These are phyloP conservation scores for Fremontodendron californicum DNA, from an alignment of 345 rosid species.

Conservation along the genomic window DNA sequence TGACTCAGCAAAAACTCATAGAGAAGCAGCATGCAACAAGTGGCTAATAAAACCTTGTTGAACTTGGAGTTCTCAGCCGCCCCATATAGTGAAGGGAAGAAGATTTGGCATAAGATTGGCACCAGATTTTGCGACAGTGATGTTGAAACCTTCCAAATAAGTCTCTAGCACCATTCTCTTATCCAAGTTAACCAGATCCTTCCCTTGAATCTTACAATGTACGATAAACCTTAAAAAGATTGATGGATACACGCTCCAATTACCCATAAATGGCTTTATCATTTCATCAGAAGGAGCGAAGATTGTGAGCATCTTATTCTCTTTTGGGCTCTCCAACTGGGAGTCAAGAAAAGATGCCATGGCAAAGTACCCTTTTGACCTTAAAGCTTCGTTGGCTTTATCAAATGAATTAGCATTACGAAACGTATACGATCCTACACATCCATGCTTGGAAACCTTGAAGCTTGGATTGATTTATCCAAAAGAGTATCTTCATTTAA, in stretches of 20 bases:
- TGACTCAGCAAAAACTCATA: not conserved
- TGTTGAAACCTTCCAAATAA: conserved; percentile 11
- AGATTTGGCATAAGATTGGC: not conserved
- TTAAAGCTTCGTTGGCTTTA: conserved; percentile 16
- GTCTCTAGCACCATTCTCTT: conserved; percentile 16
- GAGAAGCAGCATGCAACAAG: not conserved
- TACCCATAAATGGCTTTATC: not conserved
- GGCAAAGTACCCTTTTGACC: conserved; percentile 18
- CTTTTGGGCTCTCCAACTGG: conserved; percentile 23
- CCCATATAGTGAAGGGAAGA: no score
- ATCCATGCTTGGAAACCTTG: not conserved
- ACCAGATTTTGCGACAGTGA: not conserved
- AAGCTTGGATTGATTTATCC: no score
- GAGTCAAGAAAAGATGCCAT: conserved; percentile 36
- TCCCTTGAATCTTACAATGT: conserved; percentile 26
- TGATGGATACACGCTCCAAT: conserved; percentile 7
- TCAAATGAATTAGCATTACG: conserved; percentile 4
- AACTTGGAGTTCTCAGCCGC: not conserved
- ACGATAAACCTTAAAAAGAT: conserved; percentile 25
- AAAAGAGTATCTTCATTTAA: no score
- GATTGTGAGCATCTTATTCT: conserved; percentile 18
- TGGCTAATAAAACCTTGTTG: not conserved
- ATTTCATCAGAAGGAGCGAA: conserved; percentile 32
- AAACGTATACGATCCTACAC: not conserved
- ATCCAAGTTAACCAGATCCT: conserved; percentile 12